These are phyloP conservation scores for Coemansia sp. DNA, from an alignment of 192 early-diverging fungal genomes.

Conservation along the genomic window DNA sequence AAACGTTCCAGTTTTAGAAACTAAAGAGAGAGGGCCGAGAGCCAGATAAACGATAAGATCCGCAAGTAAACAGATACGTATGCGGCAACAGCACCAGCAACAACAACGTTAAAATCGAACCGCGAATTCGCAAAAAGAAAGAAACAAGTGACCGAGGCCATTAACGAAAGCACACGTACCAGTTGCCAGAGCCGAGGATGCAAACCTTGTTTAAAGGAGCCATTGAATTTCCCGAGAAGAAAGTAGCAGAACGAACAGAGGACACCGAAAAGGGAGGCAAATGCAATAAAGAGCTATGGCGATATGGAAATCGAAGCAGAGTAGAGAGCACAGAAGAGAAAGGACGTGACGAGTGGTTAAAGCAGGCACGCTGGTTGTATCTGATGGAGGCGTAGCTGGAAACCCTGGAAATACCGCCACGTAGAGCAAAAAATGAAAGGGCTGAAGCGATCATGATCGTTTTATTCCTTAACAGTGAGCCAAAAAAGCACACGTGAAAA, in stretches of 20 bases:
- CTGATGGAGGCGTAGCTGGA: slow-evolving; percentile 2
- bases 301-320: slow-evolving; percentile 10
- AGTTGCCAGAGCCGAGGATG: slow-evolving; percentile 95
- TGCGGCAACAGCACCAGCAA: background rate
- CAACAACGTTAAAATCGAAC: background rate
- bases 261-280: background rate
- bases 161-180: slow-evolving; percentile 57
- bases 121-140: background rate
- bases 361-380: too few relatives aligned
- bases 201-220: slow-evolving; percentile 69
- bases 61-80: too few relatives aligned
- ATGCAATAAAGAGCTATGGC: slow-evolving; percentile 2
- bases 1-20: background rate
- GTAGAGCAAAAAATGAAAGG: background rate
- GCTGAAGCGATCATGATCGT: background rate
- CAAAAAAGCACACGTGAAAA: too few relatives aligned
- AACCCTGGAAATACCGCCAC: slow-evolving; percentile 1
- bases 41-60: background rate
- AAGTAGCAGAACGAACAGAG: background rate
- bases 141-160: background rate
- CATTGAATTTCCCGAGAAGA: slow-evolving; percentile 18
- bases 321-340: background rate
- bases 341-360: background rate
- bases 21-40: background rate
- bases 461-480: background rate